A percentile compares a stretch with the other conserved stretches of the same genome.
These are phyloP conservation scores for Candida sanyiensis DNA, from an alignment of 805 yeast genomes.

Conservation along the genomic window DNA sequence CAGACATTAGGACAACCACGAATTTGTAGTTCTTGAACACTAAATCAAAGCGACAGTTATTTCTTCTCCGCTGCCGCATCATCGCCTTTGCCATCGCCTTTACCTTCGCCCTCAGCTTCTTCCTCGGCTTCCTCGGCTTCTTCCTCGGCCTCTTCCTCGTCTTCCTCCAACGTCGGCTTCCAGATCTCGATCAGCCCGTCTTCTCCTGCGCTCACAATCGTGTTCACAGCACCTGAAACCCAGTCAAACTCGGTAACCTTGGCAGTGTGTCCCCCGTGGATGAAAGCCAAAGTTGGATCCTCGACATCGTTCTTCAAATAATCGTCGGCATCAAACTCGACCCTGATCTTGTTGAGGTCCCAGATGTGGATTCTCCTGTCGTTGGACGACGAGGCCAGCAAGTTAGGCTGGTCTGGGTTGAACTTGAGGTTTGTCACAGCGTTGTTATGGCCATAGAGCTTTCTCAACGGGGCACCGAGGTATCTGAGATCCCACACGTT, in stretches of 20 bases:
- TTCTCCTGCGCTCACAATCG: conserved; percentile 65
- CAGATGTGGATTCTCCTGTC: conserved; percentile 72
- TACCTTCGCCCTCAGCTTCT: conserved; percentile 11
- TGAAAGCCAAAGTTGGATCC: conserved; percentile 72
- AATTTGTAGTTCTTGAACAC: no score
- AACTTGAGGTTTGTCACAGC: conserved; percentile 53
- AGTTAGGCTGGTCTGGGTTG: conserved; percentile 42
- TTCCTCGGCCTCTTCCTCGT: conserved; percentile 37
- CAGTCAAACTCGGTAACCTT: conserved; percentile 62
- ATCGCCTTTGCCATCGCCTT: no score
- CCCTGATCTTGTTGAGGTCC: conserved; percentile 60
- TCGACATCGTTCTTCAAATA: conserved; percentile 51
- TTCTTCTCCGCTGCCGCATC: no score
- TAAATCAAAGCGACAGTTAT: no score
- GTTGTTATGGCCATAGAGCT: conserved; percentile 60
- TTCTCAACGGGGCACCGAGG: conserved; percentile 51
- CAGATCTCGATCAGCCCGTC: conserved; percentile 74
- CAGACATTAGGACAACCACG: no score
- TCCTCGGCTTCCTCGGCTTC: conserved; percentile 20
- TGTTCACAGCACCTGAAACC: conserved; percentile 54
- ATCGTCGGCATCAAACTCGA: conserved; percentile 48
- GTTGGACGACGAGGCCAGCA: conserved; percentile 51
- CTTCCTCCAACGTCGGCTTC: conserved; percentile 39
- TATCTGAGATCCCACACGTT: conserved; percentile 72
- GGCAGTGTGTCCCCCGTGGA: conserved; percentile 85